These are phyloP conservation scores for Aulographum hederae DNA, from an alignment of 2,329 filamentous ascomycete species.

Conservation along the genomic window DNA sequence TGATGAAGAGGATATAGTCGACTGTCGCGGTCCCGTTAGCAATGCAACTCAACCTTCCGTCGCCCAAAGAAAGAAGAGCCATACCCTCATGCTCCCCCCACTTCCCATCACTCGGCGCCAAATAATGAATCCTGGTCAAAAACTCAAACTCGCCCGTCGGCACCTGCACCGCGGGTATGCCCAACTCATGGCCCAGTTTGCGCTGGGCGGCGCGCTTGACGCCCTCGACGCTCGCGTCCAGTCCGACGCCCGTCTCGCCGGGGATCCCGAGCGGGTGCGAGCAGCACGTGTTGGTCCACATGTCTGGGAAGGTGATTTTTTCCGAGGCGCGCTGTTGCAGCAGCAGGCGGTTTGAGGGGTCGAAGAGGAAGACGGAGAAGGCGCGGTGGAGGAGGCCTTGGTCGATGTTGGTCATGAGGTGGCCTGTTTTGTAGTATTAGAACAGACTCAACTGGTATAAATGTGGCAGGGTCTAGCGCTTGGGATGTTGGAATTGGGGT, in stretches of 20 bases:
- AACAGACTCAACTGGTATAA: neutral
- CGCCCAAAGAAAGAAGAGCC: neutral
- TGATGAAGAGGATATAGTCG: conserved; percentile 98
- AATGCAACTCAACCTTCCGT: neutral
- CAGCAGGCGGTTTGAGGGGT: conserved; percentile 78
- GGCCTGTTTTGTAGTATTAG: conserved; percentile 38
- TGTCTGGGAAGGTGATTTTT: conserved; percentile 99
- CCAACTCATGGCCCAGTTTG: conserved; percentile 87
- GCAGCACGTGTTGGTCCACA: conserved; percentile 99
- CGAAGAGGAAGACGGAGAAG: conserved; percentile 96
- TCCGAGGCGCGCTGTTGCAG: conserved; percentile 88
- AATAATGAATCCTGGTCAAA: conserved; percentile 94
- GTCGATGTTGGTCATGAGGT: conserved; percentile 97
- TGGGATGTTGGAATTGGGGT: neutral
- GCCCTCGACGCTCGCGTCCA: conserved; percentile 64
- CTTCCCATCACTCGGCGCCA: conserved; percentile 88
- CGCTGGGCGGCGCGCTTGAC: conserved; percentile 84
- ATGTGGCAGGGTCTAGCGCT: neutral
- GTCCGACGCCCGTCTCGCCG: conserved; percentile 66
- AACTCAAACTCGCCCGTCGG: conserved; percentile 84
- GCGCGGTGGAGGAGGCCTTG: conserved; percentile 90
- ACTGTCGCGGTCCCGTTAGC: conserved; percentile 33
- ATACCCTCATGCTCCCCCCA: conserved; percentile 97
- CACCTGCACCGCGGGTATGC: conserved; percentile 76
- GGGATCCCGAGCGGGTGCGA: conserved; percentile 88